phyloP scores from a whole-genome alignment of 129 eudicot genomes.

The Rutidosis leptorrhynchoides region DNA sequence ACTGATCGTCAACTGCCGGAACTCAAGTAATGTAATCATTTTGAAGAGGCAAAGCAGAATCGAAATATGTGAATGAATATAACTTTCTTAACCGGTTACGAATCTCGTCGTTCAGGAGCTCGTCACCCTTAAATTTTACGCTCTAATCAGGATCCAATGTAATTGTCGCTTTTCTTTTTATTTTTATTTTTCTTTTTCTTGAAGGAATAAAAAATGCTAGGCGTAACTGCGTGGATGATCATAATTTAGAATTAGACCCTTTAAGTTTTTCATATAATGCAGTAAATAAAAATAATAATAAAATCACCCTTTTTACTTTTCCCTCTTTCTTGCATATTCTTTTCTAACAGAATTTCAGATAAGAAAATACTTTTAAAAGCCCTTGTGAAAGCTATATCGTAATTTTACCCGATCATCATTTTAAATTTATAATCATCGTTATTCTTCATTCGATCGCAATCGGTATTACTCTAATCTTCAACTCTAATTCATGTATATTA shows the following conservation, averaged over 20 bases:
- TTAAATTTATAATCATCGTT: background rate
- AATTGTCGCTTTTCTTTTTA: too few species aligned
- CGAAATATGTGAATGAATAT: too few species aligned
- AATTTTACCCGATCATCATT: constrained; percentile 16
- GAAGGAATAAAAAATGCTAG: too few species aligned
- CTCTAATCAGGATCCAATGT: too few species aligned
- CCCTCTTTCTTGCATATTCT: background rate
- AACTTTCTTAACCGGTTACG: too few species aligned
- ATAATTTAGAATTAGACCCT: background rate
- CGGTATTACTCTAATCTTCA: constrained; percentile 15
- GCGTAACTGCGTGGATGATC: background rate
- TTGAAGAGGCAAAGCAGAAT: too few species aligned
- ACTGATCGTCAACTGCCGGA: too few species aligned
- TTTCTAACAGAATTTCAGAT: background rate
- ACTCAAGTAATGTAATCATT: too few species aligned
- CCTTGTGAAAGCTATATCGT: constrained; percentile 11
- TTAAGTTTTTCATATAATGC: background rate
- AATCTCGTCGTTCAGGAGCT: too few species aligned
- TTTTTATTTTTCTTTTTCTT: too few species aligned
- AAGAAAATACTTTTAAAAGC: background rate
- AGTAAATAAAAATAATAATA: too few species aligned
- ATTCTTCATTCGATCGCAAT: constrained; percentile 14
- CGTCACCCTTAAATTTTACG: too few species aligned
- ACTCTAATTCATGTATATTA: background rate
- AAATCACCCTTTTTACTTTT: background rate